phyloP scores from a whole-genome alignment of 768 basidiomycete genomes.

The Arthromyces matolae region DNA sequence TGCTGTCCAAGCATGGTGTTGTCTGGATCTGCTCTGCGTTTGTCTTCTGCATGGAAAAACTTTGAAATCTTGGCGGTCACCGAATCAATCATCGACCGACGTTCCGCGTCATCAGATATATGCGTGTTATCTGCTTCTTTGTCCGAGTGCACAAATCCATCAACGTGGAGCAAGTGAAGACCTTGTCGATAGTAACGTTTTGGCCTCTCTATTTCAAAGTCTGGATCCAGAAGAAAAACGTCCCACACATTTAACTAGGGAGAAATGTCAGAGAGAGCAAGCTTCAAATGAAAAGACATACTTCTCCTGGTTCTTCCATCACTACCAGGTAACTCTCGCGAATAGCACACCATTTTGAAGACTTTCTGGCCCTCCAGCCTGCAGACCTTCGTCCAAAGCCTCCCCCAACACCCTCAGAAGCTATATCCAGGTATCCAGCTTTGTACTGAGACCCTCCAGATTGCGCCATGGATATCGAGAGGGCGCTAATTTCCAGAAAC shows the following conservation, averaged over 20 bases:
- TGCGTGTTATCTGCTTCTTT: conserved; percentile 8
- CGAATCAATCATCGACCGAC: conserved; percentile 43
- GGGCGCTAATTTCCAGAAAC: conserved; percentile 89
- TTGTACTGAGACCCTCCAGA: conserved; percentile 88
- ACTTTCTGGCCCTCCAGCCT: conserved; percentile 55
- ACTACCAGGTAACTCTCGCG: conserved; percentile 90
- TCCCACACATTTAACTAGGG: conserved; percentile 81
- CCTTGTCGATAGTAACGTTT: conserved; percentile 86
- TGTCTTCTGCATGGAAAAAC: conserved; percentile 35
- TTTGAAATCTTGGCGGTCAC: conserved; percentile 45
- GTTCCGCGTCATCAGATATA: conserved; percentile 26
- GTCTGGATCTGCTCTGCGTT: conserved; percentile 14
- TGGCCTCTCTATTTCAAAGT: conserved; percentile 89
- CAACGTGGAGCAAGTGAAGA: conserved; percentile 57
- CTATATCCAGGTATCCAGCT: conserved; percentile 75
- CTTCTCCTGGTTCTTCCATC: conserved; percentile 83
- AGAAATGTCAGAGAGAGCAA: not conserved
- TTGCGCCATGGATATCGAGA: conserved; percentile 76
- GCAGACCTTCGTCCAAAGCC: conserved; percentile 66
- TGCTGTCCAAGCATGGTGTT: conserved; percentile 10
- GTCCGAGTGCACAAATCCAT: conserved; percentile 14
- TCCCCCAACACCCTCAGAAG: conserved; percentile 47
- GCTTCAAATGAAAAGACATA: conserved; percentile 23
- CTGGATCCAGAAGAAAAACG: conserved; percentile 86
- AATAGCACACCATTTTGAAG: conserved; percentile 86